phyloP scores from a whole-genome alignment of 768 basidiomycete genomes.

The Lactarius sp. region DNA sequence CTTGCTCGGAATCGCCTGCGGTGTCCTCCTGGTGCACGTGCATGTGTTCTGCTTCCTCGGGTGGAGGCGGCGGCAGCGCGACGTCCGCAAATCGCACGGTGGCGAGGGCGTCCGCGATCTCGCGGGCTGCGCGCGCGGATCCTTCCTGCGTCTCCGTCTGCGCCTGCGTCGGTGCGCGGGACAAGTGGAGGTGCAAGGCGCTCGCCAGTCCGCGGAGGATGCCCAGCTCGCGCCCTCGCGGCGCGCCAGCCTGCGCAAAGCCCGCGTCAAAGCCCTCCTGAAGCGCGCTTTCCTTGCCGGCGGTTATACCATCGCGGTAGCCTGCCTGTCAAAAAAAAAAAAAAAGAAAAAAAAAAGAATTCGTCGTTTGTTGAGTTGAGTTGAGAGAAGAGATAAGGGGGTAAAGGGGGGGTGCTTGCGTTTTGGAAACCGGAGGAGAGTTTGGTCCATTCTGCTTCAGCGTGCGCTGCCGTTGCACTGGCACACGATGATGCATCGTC shows the following conservation, averaged over 20 bases:
- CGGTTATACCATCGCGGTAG: conserved; percentile 93
- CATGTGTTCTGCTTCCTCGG: conserved; percentile 70
- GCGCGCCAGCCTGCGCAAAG: conserved; percentile 66
- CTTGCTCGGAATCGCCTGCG: neutral
- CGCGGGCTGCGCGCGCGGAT: conserved; percentile 30
- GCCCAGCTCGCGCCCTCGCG: conserved; percentile 75
- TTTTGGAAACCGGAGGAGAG: conserved; percentile 68
- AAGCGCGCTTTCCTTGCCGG: conserved; percentile 81
- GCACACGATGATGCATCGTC: neutral
- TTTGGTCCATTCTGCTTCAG: conserved; percentile 55
- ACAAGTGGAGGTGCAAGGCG: conserved; percentile 29
- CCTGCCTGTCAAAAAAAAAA: conserved; percentile 54
- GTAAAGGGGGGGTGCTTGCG: conserved; percentile 40
- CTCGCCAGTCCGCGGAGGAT: conserved; percentile 62
- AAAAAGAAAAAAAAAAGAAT: neutral
- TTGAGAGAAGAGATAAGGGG: neutral
- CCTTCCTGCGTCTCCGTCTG: conserved; percentile 27
- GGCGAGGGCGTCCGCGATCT: conserved; percentile 51
- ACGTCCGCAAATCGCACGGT: conserved; percentile 65
- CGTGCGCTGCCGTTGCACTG: neutral
- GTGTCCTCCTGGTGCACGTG: conserved; percentile 48
- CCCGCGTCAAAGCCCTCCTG: conserved; percentile 90
- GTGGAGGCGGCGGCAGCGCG: conserved; percentile 63
- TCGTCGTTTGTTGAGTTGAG: neutral
- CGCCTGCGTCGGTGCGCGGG: conserved; percentile 26